Evolutionary conservation across 2,329 filamentous ascomycete species (phyloP).

Genomic region (Lasiodiplodia citricola): DNA sequence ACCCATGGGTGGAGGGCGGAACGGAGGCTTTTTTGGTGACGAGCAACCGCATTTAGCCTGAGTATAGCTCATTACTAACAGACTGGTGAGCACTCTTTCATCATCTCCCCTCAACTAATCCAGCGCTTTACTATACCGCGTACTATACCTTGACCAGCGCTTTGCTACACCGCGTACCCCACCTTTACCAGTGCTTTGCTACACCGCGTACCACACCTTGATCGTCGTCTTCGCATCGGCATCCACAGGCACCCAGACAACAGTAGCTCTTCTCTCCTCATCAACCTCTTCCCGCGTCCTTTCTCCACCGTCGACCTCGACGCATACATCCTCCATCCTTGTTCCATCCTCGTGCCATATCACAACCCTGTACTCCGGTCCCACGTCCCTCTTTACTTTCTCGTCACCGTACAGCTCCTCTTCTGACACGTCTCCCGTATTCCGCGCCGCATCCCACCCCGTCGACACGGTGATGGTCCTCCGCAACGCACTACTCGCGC

Average conservation of each 20-base stretch:
- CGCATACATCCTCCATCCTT: neutral
- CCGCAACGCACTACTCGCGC: neutral
- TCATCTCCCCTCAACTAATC: too few species aligned
- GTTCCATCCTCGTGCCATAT: constrained; percentile 13
- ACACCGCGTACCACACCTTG: neutral
- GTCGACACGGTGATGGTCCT: neutral
- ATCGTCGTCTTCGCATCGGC: neutral
- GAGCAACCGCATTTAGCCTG: too few species aligned
- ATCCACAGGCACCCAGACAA: constrained; percentile 16
- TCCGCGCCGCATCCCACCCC: constrained; percentile 1
- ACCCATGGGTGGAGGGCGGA: too few species aligned
- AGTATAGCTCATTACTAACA: too few species aligned
- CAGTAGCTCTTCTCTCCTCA: neutral
- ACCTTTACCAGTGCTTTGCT: too few species aligned
- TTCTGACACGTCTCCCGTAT: neutral
- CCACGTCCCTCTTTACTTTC: constrained; percentile 3
- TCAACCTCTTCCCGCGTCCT: neutral
- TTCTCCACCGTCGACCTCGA: neutral
- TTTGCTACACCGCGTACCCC: neutral
- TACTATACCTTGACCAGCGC: neutral
- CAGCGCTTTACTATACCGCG: neutral
- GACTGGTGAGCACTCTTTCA: too few species aligned
- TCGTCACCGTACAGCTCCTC: neutral
- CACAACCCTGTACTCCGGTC: neutral
- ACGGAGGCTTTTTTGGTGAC: too few species aligned